Evolutionary conservation across 352 stramenopile species (phyloP), one percentile per base, ranked within the genome.

Genomic region (Phytopythium ostracodes): DNA sequence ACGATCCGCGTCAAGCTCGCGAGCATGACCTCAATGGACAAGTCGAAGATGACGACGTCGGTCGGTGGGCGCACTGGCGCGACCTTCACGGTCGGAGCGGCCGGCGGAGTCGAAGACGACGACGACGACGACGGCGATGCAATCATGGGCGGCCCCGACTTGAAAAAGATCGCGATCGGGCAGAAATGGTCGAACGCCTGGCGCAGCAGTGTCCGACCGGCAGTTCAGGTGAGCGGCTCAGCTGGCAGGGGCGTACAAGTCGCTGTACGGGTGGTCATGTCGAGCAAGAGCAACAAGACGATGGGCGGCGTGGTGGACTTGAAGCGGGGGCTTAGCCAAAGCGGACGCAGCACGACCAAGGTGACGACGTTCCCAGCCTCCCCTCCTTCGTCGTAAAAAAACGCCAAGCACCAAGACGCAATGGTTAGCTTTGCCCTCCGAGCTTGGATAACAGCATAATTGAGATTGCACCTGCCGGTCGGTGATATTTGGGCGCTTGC

Each of bases 1-100:
- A 67, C 61, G 18, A 46, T 54, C 35, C 47, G 49, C 14, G 24
- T 49, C 11, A 57, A 50, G 49, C n/a, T 57, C 20, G n/a, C 24
- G 5, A 58, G 31, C 59, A 31, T 54, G 14, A 40, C 40, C 24
- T 64, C 59, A n/a, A 25, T 25, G 22, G 51, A 15, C 52, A 44
- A 40, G 31, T 33, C 31, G 18, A 43, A 58, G 31, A 46, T 1
- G n/a, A 46, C 52, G 33, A 46, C 52, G 52, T 43, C 35, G 33
- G 20, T 47, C n/a, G 42, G 42, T 25, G 42, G 42, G 42, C 20
- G 42, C 6, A 47, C 2, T 14, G 42, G 42, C 20, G 42, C 42
- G 18, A 47, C 42, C 4, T 47, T 47, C 18, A 47, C 42, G 15
- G 42, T 47, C 42, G 42, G 42, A n/a, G 42, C 42, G 42, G 42